Base-by-base conservation (phyloP, 768 basidiomycete species). In the Gloeopeniophorella convolvens region DNA sequence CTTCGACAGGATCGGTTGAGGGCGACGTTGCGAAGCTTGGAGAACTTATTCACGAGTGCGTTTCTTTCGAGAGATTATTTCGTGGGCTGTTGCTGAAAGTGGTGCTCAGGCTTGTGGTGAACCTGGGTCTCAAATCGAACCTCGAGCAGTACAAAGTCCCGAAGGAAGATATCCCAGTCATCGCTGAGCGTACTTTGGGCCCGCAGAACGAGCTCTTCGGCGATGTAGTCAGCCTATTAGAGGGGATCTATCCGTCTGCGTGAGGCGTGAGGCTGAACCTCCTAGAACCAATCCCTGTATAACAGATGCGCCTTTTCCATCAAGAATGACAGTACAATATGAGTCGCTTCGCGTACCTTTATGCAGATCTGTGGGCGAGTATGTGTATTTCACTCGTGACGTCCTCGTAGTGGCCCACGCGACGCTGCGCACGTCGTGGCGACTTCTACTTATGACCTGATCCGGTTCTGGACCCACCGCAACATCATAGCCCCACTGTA, bases 131-230 rank as follows among this genome's bases (percentile, higher is more conserved):
- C 35, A 72, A 77, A 49, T 75, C 75, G 8, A 78, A 68, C 18
- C 72, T 88, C 32, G 62, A 69, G 18, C 72, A 80, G 16, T 85
- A 85, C 66, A 77, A 78, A 1, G 83, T 89, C 1, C 84, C 85
- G 7, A 71, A 56, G 37, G 70, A 67, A 39, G 77, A 86, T 56
- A 47, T 85, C 4, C 61, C 69, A 7, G 69, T 63, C 35, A 77
- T 89, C 52, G 82, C 84, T 8, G 68, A 66, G 51, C 63, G 63
- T 31, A 76, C 73, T 8, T 60, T 80, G 43, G 75, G 74, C 16
- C 66, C 65, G 15, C 65, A 69, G 51, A 68, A 71, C 34, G 65
- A 77, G 52, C 50, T 60, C 33, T 50, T 68, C 30, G 66, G 67
- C 3, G 69, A 66, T 42, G 73, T 82, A 4, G 70, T 79, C 16